phyloP scores from a whole-genome alignment of 106 monocot genomes.

The Alisma plantagoaquatica region DNA sequence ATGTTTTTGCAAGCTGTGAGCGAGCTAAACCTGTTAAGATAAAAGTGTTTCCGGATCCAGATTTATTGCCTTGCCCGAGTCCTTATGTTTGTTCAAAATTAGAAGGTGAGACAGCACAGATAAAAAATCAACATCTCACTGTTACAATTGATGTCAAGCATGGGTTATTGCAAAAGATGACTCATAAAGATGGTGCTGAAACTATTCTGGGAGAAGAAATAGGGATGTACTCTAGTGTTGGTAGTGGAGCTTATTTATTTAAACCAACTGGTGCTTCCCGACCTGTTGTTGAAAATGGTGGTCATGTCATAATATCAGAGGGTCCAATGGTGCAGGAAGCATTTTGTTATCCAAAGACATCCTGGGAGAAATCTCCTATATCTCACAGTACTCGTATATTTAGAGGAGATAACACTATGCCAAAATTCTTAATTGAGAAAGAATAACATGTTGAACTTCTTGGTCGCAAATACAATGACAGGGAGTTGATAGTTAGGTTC shows the following conservation, averaged over 20 bases:
- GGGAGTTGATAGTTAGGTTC: constrained; percentile 66
- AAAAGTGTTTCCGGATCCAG: constrained; percentile 50
- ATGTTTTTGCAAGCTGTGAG: constrained; percentile 35
- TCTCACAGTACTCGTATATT: too few relatives aligned
- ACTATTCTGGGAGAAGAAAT: constrained; percentile 60
- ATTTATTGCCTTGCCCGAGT: too few relatives aligned
- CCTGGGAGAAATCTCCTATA: too few relatives aligned
- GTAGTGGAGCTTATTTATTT: constrained; percentile 82
- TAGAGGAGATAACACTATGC: too few relatives aligned
- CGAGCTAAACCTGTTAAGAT: too few relatives aligned
- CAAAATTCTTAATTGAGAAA: constrained; percentile 68
- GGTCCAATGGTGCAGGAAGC: too few relatives aligned
- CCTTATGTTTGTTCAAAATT: too few relatives aligned
- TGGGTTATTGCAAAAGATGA: constrained; percentile 54
- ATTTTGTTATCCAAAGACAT: too few relatives aligned
- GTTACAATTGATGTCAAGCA: constrained; percentile 46
- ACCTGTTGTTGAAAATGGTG: too few relatives aligned
- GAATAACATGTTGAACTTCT: constrained; percentile 91
- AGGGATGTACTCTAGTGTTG: constrained; percentile 57
- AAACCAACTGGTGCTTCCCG: too few relatives aligned
- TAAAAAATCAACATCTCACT: constrained; percentile 29
- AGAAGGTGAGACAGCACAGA: constrained; percentile 29
- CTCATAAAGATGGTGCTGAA: constrained; percentile 33
- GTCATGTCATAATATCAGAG: too few relatives aligned
- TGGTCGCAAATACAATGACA: too few relatives aligned